Conservation (phyloP, 768 basidiomycete species). For the Megacollybia marginata region DNA sequence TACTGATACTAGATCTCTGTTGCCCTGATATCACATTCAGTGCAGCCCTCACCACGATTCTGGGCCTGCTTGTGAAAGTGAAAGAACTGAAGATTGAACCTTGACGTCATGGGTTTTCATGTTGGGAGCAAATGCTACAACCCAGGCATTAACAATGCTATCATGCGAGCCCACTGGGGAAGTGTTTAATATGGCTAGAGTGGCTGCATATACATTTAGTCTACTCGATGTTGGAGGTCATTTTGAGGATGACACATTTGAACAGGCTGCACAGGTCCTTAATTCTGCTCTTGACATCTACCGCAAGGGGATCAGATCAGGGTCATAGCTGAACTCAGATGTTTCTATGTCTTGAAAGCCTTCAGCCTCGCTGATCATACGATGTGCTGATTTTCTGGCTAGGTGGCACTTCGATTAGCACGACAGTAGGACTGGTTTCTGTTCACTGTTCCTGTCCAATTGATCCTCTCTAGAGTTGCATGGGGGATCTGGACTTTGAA, state of each 20-base stretch:
- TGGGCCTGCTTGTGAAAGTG: conserved; percentile 72
- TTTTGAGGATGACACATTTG: conserved; percentile 86
- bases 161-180: conserved; percentile 71
- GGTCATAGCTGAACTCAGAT: conserved; percentile 92
- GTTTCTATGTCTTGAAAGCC: conserved; percentile 89
- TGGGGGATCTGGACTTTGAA: too few relatives aligned
- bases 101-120: conserved; percentile 95
- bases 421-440: conserved; percentile 50
- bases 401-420: conserved; percentile 76
- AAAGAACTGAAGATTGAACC: conserved; percentile 60
- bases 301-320: conserved; percentile 53
- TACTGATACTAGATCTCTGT: conserved; percentile 90
- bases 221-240: conserved; percentile 95
- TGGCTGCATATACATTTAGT: conserved; percentile 73
- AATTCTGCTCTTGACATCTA: conserved; percentile 62
- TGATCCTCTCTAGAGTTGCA: conserved; percentile 53
- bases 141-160: conserved; percentile 79
- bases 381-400: conserved; percentile 9
- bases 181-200: conserved; percentile 83
- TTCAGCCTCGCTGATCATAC: conserved; percentile 66
- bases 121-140: conserved; percentile 98
- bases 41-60: conserved; percentile 78
- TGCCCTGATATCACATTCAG: conserved; percentile 94
- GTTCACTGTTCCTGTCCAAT: conserved; percentile 4
- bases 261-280: conserved; percentile 66